Evolutionary conservation across 805 yeast species (phyloP).

Genomic region (Teunomyces atbi): DNA sequence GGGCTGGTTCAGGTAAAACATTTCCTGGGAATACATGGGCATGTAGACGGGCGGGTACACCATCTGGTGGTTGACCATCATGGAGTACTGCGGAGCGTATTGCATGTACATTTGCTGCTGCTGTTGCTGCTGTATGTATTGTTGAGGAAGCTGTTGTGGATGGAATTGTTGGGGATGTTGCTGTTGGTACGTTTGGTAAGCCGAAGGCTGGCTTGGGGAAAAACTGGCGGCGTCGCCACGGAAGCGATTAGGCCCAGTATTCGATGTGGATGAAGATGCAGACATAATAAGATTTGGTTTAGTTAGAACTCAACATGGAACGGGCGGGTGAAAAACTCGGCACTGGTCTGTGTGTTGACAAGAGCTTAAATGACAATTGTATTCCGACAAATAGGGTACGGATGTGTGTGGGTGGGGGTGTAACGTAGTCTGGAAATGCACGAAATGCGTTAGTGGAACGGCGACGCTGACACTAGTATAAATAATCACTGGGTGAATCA

Average conservation of each 20-base stretch:
- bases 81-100: slow-evolving; percentile 9
- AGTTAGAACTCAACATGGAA: slow-evolving; percentile 7
- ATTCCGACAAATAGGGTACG: neutral
- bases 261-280: slow-evolving; percentile 23
- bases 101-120: slow-evolving; percentile 14
- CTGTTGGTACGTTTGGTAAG: slow-evolving; percentile 9
- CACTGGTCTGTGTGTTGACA: no score
- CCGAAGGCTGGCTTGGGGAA: slow-evolving; percentile 23
- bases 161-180: slow-evolving; percentile 11
- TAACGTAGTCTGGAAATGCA: neutral
- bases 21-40: slow-evolving; percentile 14
- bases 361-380: neutral
- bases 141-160: slow-evolving; percentile 12
- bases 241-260: slow-evolving; percentile 34
- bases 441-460: neutral
- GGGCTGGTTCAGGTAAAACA: slow-evolving; percentile 13
- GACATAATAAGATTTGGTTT: slow-evolving; percentile 7
- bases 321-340: neutral
- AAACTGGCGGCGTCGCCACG: slow-evolving; percentile 41
- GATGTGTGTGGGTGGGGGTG: neutral
- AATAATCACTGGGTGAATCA: neutral
- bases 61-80: slow-evolving; percentile 12
- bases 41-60: slow-evolving; percentile 14
- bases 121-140: slow-evolving; percentile 11
- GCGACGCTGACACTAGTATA: neutral